Conservation (phyloP, 2,329 filamentous ascomycete genomes). For the Metarhizium album region DNA sequence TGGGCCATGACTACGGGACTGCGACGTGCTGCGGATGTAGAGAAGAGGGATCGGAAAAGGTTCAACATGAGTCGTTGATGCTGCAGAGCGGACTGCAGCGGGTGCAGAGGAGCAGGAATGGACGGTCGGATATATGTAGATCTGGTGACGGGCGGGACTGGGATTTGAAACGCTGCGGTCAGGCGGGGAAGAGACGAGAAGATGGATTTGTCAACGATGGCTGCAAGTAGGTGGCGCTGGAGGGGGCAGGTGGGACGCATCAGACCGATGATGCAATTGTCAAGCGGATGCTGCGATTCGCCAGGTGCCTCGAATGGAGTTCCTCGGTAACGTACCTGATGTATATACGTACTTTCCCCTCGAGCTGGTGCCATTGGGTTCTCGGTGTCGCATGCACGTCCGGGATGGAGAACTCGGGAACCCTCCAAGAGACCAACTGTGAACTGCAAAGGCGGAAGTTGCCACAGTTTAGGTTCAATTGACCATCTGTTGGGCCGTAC, state of each 20-base stretch:
- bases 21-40: conserved; percentile 33
- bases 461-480: too few species aligned
- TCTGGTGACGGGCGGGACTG: background rate
- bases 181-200: background rate
- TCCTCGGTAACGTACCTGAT: too few species aligned
- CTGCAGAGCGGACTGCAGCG: background rate
- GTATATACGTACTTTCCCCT: too few species aligned
- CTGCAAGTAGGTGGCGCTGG: background rate
- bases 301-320: too few species aligned
- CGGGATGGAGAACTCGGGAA: too few species aligned
- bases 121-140: background rate
- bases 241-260: background rate
- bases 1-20: conserved; percentile 66
- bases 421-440: too few species aligned
- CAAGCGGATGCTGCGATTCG: too few species aligned
- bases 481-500: too few species aligned
- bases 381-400: too few species aligned
- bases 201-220: conserved; percentile 3
- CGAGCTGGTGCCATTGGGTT: too few species aligned
- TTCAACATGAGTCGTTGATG: conserved; percentile 34
- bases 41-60: conserved; percentile 64
- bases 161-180: too few species aligned
- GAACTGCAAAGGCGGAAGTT: too few species aligned
- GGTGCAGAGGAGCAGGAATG: background rate
- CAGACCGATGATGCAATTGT: background rate